Evolutionary conservation across 2,329 filamentous ascomycete genomes (phyloP).

Genomic region (Trichoderma sp.): DNA sequence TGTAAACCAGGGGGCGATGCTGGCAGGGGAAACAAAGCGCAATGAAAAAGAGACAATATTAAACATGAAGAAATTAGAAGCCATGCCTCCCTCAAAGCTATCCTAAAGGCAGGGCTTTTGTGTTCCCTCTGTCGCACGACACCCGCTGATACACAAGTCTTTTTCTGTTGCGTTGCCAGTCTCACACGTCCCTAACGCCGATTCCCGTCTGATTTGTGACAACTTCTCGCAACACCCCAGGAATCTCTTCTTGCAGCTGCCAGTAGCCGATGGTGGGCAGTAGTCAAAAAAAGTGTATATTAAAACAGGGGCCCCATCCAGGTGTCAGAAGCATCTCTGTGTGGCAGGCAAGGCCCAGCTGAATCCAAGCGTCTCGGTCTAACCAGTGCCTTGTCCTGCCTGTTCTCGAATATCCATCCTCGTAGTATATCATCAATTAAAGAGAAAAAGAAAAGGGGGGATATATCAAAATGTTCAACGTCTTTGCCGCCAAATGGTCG

Average conservation of each 20-base stretch:
- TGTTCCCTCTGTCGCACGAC: neutral
- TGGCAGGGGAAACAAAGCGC: neutral
- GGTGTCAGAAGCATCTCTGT: slow-evolving; percentile 10
- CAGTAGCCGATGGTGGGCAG: slow-evolving; percentile 2
- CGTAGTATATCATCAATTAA: slow-evolving; percentile 22
- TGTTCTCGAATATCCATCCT: slow-evolving; percentile 19
- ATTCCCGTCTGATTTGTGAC: slow-evolving; percentile 27
- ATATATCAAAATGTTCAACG: slow-evolving; percentile 28
- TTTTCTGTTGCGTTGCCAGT: slow-evolving; percentile 17
- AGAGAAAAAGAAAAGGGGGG: slow-evolving; percentile 13
- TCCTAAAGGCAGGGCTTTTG: slow-evolving; percentile 17
- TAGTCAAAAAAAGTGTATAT: slow-evolving; percentile 10
- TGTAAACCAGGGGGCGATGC: neutral
- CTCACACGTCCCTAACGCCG: slow-evolving; percentile 31
- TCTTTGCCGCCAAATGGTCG: neutral
- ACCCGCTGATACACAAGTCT: slow-evolving; percentile 23
- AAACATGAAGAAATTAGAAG: neutral
- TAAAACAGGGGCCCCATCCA: slow-evolving; percentile 12
- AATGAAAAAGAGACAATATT: slow-evolving; percentile 4
- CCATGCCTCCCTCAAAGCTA: slow-evolving; percentile 21
- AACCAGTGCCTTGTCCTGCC: neutral
- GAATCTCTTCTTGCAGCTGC: slow-evolving; percentile 10
- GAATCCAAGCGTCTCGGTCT: neutral
- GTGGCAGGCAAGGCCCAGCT: neutral
- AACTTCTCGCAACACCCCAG: slow-evolving; percentile 19